phyloP scores from a whole-genome alignment of 331 rosid species.

The Rosa hybrid region DNA sequence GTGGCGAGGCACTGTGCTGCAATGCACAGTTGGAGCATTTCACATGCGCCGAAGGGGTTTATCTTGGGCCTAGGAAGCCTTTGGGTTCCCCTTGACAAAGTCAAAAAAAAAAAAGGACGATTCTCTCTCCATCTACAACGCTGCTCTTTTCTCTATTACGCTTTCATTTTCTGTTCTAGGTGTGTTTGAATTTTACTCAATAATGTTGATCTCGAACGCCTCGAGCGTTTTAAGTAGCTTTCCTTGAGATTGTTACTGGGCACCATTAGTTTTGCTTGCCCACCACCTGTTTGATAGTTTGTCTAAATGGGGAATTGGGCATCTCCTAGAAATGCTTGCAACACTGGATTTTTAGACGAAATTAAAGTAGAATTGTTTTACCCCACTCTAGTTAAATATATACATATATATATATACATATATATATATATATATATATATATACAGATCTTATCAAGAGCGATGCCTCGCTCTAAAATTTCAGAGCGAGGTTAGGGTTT shows the following conservation, averaged over 20 bases:
- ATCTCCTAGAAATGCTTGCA: neutral
- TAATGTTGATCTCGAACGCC: neutral
- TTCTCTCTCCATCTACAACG: slow-evolving; percentile 67
- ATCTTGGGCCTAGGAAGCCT: too few species aligned
- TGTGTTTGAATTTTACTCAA: neutral
- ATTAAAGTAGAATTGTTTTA: neutral
- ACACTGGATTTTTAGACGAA: neutral
- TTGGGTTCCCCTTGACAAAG: too few species aligned
- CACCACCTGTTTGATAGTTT: slow-evolving; percentile 24
- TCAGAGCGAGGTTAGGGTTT: too few species aligned
- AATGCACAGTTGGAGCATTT: too few species aligned
- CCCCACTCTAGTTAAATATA: too few species aligned
- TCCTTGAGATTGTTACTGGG: neutral
- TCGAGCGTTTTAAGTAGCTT: neutral
- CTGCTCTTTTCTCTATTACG: neutral
- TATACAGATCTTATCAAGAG: too few species aligned
- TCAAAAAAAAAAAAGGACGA: too few species aligned
- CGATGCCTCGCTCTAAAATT: too few species aligned
- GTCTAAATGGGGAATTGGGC: neutral
- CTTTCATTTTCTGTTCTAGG: neutral
- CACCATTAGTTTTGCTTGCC: neutral
- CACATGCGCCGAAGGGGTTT: too few species aligned
- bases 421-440: too few species aligned
- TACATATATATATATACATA: too few species aligned
- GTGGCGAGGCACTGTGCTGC: too few species aligned